Evolutionary conservation across 2,329 filamentous ascomycete genomes (phyloP).

Genomic region (Claviceps maximensis): DNA sequence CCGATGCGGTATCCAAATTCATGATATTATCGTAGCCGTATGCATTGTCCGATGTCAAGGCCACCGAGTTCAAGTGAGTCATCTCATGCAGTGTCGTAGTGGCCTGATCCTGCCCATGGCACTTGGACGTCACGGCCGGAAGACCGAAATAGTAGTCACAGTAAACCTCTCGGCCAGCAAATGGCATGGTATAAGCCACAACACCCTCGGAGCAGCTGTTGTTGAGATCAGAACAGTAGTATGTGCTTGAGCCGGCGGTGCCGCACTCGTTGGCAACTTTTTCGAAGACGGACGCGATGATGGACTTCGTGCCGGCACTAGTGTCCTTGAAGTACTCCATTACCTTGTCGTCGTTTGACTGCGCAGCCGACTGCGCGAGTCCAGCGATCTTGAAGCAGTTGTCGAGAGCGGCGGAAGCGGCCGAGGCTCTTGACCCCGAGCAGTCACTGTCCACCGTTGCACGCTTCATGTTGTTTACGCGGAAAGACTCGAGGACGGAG

Average conservation of each 20-base stretch:
- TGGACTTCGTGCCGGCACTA: constrained; percentile 26
- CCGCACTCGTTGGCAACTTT: constrained; percentile 42
- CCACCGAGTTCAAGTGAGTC: constrained; percentile 45
- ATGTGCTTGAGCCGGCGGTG: constrained; percentile 31
- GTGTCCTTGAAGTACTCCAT: constrained; percentile 53
- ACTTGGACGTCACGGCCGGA: constrained; percentile 32
- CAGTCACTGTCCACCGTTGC: constrained; percentile 40
- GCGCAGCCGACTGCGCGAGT: constrained; percentile 36
- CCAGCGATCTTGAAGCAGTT: constrained; percentile 42
- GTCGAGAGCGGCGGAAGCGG: constrained; percentile 35
- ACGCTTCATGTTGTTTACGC: constrained; percentile 35
- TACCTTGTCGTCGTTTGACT: constrained; percentile 37
- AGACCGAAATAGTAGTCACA: constrained; percentile 48
- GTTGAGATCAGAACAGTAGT: constrained; percentile 47
- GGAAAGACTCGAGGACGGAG: constrained; percentile 32
- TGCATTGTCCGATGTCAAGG: constrained; percentile 45
- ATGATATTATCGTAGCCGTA: constrained; percentile 41
- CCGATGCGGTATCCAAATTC: constrained; percentile 31
- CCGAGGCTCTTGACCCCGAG: constrained; percentile 29
- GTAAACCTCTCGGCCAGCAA: constrained; percentile 43
- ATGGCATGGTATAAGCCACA: constrained; percentile 48
- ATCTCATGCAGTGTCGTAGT: constrained; percentile 53
- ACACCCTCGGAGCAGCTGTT: constrained; percentile 35
- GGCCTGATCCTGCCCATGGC: constrained; percentile 53
- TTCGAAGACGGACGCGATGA: constrained; percentile 37